Evolutionary conservation across 495 filamentous ascomycete genomes (phyloP).

Genomic region (Thermothielavioides terrestris): DNA sequence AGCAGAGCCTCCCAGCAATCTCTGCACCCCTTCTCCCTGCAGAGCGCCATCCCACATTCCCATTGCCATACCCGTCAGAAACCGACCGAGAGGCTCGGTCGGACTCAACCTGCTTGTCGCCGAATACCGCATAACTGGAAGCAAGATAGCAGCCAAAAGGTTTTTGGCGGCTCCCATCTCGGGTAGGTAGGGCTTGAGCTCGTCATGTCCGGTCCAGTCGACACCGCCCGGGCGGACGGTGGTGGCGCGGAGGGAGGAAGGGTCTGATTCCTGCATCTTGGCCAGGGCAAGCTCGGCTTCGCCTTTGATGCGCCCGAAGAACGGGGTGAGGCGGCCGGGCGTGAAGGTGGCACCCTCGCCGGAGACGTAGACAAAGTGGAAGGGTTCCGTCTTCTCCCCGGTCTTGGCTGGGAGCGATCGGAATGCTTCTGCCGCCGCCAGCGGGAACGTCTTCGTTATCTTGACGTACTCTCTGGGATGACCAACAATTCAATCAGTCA

Average conservation of each 20-base stretch:
- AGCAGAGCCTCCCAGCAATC: slow-evolving; percentile 31
- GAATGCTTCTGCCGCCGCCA: slow-evolving; percentile 55
- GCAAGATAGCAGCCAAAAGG: slow-evolving; percentile 13
- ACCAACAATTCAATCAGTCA: neutral
- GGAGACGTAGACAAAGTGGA: slow-evolving; percentile 65
- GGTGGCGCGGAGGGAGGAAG: slow-evolving; percentile 36
- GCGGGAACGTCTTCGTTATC: slow-evolving; percentile 56
- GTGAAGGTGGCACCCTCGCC: slow-evolving; percentile 46
- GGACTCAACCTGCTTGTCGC: slow-evolving; percentile 26
- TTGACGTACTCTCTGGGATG: slow-evolving; percentile 51
- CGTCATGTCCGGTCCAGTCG: slow-evolving; percentile 39
- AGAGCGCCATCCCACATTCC: slow-evolving; percentile 40
- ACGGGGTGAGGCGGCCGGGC: slow-evolving; percentile 43
- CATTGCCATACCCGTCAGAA: slow-evolving; percentile 50
- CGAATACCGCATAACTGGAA: slow-evolving; percentile 1
- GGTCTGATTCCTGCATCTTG: slow-evolving; percentile 27
- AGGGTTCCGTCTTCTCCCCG: slow-evolving; percentile 30
- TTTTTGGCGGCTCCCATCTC: slow-evolving; percentile 3
- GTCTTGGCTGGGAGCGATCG: slow-evolving; percentile 29
- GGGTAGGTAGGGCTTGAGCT: slow-evolving; percentile 42
- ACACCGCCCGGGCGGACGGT: slow-evolving; percentile 48
- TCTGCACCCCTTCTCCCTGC: slow-evolving; percentile 36
- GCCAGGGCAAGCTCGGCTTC: slow-evolving; percentile 49
- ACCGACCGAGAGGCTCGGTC: slow-evolving; percentile 33
- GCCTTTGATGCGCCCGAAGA: slow-evolving; percentile 56